Percentiles rank a stretch among this genome's conserved stretches.
These are phyloP conservation scores for Fusarium napiforme DNA, from an alignment of 2,329 filamentous ascomycete species.

Conservation along the genomic window DNA sequence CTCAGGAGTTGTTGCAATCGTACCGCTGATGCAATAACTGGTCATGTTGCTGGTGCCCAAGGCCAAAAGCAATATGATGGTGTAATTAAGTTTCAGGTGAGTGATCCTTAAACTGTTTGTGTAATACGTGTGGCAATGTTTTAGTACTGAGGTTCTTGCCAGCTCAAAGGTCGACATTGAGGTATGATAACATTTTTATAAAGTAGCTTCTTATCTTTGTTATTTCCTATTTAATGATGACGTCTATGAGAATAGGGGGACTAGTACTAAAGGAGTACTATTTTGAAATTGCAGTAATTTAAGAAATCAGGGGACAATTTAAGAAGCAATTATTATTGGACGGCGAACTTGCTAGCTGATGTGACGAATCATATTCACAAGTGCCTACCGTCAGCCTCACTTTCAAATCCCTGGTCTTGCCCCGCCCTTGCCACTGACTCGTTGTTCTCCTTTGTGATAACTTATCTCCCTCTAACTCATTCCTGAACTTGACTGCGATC, in stretches of 20 bases:
- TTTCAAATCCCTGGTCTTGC: background rate
- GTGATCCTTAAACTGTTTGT: background rate
- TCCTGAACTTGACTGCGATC: background rate
- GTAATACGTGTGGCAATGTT: background rate
- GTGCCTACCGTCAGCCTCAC: background rate
- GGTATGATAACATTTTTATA: background rate
- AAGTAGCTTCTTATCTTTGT: background rate
- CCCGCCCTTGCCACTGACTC: background rate
- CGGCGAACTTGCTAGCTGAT: background rate
- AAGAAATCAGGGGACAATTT: background rate
- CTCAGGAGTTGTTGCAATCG: background rate
- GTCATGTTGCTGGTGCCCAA: background rate
- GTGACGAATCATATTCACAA: background rate
- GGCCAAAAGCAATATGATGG: rapidly evolving
- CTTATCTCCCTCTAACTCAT: background rate
- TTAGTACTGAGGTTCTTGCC: background rate
- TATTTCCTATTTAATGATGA: background rate
- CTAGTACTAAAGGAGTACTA: background rate
- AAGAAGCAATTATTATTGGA: background rate
- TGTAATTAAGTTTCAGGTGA: background rate
- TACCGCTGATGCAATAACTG: rapidly evolving
- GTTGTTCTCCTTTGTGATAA: background rate
- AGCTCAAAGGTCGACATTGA: background rate
- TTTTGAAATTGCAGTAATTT: background rate
- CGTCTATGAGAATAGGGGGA: background rate